These are phyloP conservation scores for Metschnikowia reukaufii DNA, from an alignment of 805 yeast species.

Conservation along the genomic window DNA sequence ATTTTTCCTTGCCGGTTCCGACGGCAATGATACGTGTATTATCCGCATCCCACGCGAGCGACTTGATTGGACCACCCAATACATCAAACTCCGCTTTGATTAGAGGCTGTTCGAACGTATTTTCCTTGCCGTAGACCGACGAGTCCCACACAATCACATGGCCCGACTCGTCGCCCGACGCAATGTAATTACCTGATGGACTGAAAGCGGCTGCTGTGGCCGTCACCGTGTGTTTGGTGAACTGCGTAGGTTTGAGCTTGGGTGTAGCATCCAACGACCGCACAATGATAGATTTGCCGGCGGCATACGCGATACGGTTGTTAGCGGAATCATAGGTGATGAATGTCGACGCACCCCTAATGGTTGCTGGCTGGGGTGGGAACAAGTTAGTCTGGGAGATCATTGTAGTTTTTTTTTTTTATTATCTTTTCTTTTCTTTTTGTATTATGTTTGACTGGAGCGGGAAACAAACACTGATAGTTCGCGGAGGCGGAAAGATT, in stretches of 20 bases:
- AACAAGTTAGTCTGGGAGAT: slow-evolving; percentile 35
- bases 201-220: slow-evolving; percentile 86
- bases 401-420: slow-evolving; percentile 6
- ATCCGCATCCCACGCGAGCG: slow-evolving; percentile 91
- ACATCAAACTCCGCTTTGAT: slow-evolving; percentile 81
- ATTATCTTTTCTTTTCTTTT: neutral
- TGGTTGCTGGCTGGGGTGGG: slow-evolving; percentile 82
- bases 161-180: slow-evolving; percentile 92
- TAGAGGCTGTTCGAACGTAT: slow-evolving; percentile 44
- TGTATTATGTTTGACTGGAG: neutral
- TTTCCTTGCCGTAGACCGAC: slow-evolving; percentile 39
- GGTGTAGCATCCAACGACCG: slow-evolving; percentile 61
- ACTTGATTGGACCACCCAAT: slow-evolving; percentile 76
- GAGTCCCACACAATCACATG: slow-evolving; percentile 85
- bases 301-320: slow-evolving; percentile 74
- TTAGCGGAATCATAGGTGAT: slow-evolving; percentile 70
- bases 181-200: slow-evolving; percentile 87
- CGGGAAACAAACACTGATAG: neutral
- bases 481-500: too few species aligned
- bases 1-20: slow-evolving; percentile 89
- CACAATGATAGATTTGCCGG: slow-evolving; percentile 76
- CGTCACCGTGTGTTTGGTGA: slow-evolving; percentile 63
- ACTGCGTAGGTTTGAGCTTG: slow-evolving; percentile 51
- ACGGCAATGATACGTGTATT: slow-evolving; percentile 85
- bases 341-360: slow-evolving; percentile 67